phyloP scores from a whole-genome alignment of 1,139 yeast species.

The Magnusiomyces clavatus region DNA sequence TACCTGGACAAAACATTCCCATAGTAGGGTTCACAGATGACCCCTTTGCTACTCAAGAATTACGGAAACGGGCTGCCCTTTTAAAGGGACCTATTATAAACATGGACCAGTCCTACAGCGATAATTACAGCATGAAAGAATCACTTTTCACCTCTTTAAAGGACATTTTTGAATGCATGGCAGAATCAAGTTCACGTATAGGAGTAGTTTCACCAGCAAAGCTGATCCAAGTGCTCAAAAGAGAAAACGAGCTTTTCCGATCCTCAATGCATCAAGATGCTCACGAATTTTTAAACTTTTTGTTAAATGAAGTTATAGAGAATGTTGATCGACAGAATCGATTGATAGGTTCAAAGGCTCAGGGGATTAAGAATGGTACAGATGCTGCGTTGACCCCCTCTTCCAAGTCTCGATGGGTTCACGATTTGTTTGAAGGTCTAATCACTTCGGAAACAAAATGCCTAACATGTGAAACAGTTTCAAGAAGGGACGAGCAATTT shows the following conservation, averaged over 20 bases:
- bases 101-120: conserved; percentile 54
- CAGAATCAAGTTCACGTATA: conserved; percentile 56
- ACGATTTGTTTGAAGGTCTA: conserved; percentile 73
- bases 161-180: conserved; percentile 78
- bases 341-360: conserved; percentile 13
- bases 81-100: conserved; percentile 79
- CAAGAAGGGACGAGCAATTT: conserved; percentile 78
- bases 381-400: conserved; percentile 10
- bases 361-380: not conserved
- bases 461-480: conserved; percentile 79
- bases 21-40: conserved; percentile 44
- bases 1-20: conserved; percentile 36
- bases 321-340: conserved; percentile 37
- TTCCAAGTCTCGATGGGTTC: conserved; percentile 45
- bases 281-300: conserved; percentile 85
- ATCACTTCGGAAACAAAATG: conserved; percentile 86
- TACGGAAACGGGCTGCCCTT: conserved; percentile 72
- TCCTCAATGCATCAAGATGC: conserved; percentile 98
- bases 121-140: conserved; percentile 43
- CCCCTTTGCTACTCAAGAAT: conserved; percentile 58
- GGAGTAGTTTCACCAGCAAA: conserved; percentile 83
- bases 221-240: conserved; percentile 67
- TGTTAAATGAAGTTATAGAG: conserved; percentile 77
- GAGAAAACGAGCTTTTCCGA: conserved; percentile 75
- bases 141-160: conserved; percentile 66